A percentile compares a stretch with the other conserved stretches of the same genome.
Conservation (phyloP, 257 asterid species). For the Penstemon barbatus region DNA sequence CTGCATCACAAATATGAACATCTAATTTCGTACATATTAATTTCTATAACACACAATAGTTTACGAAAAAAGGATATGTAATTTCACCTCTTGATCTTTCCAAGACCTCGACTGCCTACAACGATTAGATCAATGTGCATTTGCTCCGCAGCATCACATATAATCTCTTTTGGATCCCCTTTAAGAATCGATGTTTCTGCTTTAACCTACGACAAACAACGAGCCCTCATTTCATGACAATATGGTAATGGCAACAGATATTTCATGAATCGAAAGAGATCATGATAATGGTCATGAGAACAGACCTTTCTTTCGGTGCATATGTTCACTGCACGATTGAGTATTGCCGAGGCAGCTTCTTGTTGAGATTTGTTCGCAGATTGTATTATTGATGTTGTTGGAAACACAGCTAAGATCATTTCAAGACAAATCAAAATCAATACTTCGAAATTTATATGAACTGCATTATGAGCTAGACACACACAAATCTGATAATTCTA, state of each 20-base stretch:
- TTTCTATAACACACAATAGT: not conserved
- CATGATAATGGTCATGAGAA: not conserved
- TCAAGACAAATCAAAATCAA: too few relatives aligned
- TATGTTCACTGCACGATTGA: constrained; percentile 37
- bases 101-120: constrained; percentile 61
- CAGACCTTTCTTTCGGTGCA: constrained; percentile 34
- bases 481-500: too few relatives aligned
- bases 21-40: not conserved
- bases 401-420: constrained; percentile 30
- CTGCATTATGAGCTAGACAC: too few relatives aligned
- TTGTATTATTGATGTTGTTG: constrained; percentile 30
- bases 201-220: constrained; percentile 31
- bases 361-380: constrained; percentile 38
- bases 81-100: constrained; percentile 51
- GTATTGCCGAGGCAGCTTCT: constrained; percentile 33
- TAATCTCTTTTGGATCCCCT: constrained; percentile 59
- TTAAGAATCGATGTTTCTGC: constrained; percentile 36
- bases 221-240: not conserved
- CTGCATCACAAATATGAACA: constrained; percentile 23
- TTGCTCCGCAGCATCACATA: constrained; percentile 47
- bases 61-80: not conserved
- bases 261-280: too few relatives aligned
- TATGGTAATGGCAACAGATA: too few relatives aligned
- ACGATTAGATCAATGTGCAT: constrained; percentile 48
- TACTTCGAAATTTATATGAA: too few relatives aligned